Evolutionary conservation across 2,329 filamentous ascomycete genomes (phyloP).

Genomic region (Cryphonectria naterciae): DNA sequence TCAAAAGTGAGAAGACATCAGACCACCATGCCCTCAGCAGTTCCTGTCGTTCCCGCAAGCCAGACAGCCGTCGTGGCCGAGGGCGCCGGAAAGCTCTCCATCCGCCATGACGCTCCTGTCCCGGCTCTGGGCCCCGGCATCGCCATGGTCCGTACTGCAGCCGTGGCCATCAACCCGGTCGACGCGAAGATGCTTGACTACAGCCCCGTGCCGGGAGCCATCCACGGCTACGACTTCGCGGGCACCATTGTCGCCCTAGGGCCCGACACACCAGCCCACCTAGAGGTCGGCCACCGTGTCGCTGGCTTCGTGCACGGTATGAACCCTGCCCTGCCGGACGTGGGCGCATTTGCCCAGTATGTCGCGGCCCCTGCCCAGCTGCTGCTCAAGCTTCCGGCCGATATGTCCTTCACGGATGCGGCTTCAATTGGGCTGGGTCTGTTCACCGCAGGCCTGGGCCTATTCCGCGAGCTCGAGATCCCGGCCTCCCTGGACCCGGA

Average conservation of each 20-base stretch:
- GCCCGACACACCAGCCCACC: neutral
- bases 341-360: conserved; percentile 9
- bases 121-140: neutral
- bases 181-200: conserved; percentile 40
- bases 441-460: conserved; percentile 30
- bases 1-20: neutral
- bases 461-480: conserved; percentile 31
- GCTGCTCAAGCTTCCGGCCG: neutral
- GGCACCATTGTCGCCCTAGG: conserved; percentile 38
- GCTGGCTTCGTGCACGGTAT: conserved; percentile 8
- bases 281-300: neutral
- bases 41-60: neutral
- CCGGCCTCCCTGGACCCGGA: conserved; percentile 22
- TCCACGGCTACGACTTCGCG: conserved; percentile 40
- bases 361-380: neutral
- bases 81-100: neutral
- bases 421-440: conserved; percentile 6
- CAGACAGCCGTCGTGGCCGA: conserved; percentile 9
- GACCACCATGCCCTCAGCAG: conserved; percentile 1
- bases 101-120: neutral
- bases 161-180: conserved; percentile 41
- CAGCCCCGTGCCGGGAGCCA: conserved; percentile 34
- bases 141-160: conserved; percentile 33
- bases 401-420: neutral
- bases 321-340: neutral